Conservation (phyloP, 2,329 filamentous ascomycete genomes). For the Clonostachys rosea region DNA sequence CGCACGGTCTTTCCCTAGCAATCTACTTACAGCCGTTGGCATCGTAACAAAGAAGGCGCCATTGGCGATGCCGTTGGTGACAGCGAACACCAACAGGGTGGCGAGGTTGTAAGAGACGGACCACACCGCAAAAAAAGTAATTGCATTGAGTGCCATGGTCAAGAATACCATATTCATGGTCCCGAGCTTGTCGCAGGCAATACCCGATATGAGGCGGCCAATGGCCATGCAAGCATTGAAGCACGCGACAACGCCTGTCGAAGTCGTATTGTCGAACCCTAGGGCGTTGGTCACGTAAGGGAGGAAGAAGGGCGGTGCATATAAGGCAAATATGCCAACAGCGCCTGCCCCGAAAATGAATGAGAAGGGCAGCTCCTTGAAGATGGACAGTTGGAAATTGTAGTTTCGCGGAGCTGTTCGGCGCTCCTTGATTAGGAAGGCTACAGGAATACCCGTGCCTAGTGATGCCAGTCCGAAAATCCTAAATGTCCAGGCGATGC, state of each 20-base stretch:
- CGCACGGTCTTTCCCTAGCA: conserved; percentile 1
- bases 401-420: conserved; percentile 3
- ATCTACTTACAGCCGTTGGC: conserved; percentile 46
- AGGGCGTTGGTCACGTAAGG: conserved; percentile 48
- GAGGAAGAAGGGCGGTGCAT: conserved; percentile 56
- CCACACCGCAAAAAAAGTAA: conserved; percentile 56
- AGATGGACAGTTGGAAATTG: conserved; percentile 41
- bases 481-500: conserved; percentile 41
- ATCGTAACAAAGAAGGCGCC: conserved; percentile 58
- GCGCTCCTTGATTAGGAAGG: conserved; percentile 42
- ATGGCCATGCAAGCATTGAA: conserved; percentile 55
- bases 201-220: conserved; percentile 46
- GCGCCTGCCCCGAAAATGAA: conserved; percentile 45
- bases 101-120: conserved; percentile 46
- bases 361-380: conserved; percentile 42
- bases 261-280: conserved; percentile 39
- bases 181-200: conserved; percentile 45
- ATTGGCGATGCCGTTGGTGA: conserved; percentile 53
- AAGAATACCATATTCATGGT: conserved; percentile 46
- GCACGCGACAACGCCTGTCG: conserved; percentile 52
- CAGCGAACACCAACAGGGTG: conserved; percentile 47
- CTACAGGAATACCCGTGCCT: conserved; percentile 45
- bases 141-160: conserved; percentile 39
- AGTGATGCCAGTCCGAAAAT: conserved; percentile 43
- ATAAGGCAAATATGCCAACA: conserved; percentile 52